Evolutionary conservation across 495 filamentous ascomycete species (phyloP).

Genomic region (Zalerion maritima): DNA sequence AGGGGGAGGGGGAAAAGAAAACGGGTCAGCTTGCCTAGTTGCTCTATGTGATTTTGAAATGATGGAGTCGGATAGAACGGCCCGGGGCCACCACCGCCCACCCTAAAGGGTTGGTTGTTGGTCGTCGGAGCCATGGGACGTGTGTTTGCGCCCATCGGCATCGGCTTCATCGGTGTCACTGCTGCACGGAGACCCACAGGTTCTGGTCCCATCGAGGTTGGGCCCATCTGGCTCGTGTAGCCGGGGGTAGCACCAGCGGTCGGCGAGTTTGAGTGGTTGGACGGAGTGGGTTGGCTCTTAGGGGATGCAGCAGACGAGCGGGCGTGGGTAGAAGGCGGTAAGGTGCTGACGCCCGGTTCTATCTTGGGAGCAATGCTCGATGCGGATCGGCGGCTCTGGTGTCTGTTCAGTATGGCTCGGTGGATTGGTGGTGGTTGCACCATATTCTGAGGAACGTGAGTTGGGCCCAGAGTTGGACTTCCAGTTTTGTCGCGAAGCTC

Average conservation of each 20-base stretch:
- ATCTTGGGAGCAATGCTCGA: constrained; percentile 59
- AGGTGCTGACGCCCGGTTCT: constrained; percentile 41
- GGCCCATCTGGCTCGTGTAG: constrained; percentile 52
- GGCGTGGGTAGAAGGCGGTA: constrained; percentile 38
- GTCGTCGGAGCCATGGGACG: constrained; percentile 34
- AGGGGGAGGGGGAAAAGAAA: constrained; percentile 31
- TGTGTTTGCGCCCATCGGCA: constrained; percentile 24
- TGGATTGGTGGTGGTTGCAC: constrained; percentile 56
- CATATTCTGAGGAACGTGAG: constrained; percentile 45
- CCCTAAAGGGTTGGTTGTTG: constrained; percentile 17
- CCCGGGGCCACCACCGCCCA: constrained; percentile 16
- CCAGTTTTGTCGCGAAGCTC: constrained; percentile 81
- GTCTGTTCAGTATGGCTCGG: constrained; percentile 56
- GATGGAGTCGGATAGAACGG: constrained; percentile 61
- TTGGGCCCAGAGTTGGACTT: constrained; percentile 52
- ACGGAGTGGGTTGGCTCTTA: constrained; percentile 63
- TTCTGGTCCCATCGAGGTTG: constrained; percentile 54
- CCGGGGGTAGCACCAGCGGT: constrained; percentile 57
- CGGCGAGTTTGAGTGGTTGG: constrained; percentile 71
- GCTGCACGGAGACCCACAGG: constrained; percentile 17
- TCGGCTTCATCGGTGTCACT: constrained; percentile 23
- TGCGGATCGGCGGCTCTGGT: constrained; percentile 51
- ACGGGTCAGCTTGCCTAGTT: constrained; percentile 84
- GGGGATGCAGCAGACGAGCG: constrained; percentile 33
- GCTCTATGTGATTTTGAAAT: constrained; percentile 89